phyloP scores from a whole-genome alignment of 1,139 yeast genomes.

The Yamadazyma blattariae region DNA sequence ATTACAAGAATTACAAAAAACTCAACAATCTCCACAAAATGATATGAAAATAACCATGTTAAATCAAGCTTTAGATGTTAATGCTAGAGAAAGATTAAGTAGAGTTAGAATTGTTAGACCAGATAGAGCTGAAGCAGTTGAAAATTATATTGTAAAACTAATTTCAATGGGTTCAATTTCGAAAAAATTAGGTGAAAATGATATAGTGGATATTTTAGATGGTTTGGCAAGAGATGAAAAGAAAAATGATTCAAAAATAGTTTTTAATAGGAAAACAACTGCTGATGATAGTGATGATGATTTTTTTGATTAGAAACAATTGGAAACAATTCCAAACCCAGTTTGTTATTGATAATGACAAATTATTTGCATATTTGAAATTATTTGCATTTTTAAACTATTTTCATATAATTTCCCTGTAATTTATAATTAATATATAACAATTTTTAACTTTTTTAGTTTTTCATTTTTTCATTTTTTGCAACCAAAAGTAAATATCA shows the following conservation, averaged over 20 bases:
- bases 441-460: too few relatives aligned
- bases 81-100: constrained; percentile 84
- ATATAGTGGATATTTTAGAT: constrained; percentile 78
- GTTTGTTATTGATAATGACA: too few relatives aligned
- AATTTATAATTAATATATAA: too few relatives aligned
- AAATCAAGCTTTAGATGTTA: constrained; percentile 71
- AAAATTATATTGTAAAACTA: constrained; percentile 68
- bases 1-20: constrained; percentile 72
- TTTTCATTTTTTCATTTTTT: too few relatives aligned
- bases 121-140: constrained; percentile 90
- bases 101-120: constrained; percentile 88
- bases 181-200: constrained; percentile 71
- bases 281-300: constrained; percentile 30
- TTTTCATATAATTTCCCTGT: too few relatives aligned
- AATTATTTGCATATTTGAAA: too few relatives aligned
- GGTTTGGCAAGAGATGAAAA: constrained; percentile 80
- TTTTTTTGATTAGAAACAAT: constrained; percentile 24
- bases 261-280: constrained; percentile 24
- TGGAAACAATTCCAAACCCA: too few relatives aligned
- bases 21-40: constrained; percentile 20
- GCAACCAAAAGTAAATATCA: too few relatives aligned
- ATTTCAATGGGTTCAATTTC: constrained; percentile 78
- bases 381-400: too few relatives aligned
- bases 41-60: constrained; percentile 43
- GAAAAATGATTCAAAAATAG: constrained; percentile 59